Base-by-base conservation (phyloP, 108 stramenopile genomes). In the Fragilaria crotonensis region DNA sequence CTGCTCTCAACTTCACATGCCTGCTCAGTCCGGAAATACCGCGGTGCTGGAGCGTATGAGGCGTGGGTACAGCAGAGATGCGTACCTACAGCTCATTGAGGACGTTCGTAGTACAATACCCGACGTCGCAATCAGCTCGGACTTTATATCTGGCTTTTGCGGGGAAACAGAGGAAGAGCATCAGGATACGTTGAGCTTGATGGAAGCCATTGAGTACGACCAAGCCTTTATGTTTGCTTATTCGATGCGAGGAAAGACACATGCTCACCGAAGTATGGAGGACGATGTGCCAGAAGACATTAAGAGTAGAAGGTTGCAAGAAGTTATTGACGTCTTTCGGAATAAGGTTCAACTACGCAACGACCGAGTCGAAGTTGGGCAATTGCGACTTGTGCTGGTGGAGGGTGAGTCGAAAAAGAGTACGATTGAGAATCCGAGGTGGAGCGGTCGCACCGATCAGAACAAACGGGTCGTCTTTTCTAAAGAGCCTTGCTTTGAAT, bases 141-240 rank as follows among this genome's bases (percentile, higher is more conserved):
- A 99, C 75, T 90, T 97, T 54, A 98, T 99, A 48, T 52, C 89
- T 4, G 98, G 98, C 51, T 99, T 99, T 68, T 99, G 98, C 62
- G 96, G 84, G 7, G 98, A 99, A 76, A 96, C 97, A 3, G 93
- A 96, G 52, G 82, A 80, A 46, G 98, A 99, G 49, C 98, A 99
- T 64, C 53, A 26, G 11, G 85, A 97, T 28, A 99, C 97, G 0
- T 54, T 99, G 5, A 65, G 77, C 3, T 70, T 99, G 11, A 83
- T 99, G 81, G 74, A 94, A 53, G 53, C 74, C 7, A 92, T 96
- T 2, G 67, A 79, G 27, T 98, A 94, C 61, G 90, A 94, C 30
- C 94, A 97, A 69, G 97, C 96, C 33, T 99, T 92, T 71, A 86
- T 98, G 91, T 99, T 96, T 79, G 93, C 94, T 25, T 99, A 99